Conservation (phyloP, 1,284 basidiomycete species). For the Trichosporon sp. region DNA sequence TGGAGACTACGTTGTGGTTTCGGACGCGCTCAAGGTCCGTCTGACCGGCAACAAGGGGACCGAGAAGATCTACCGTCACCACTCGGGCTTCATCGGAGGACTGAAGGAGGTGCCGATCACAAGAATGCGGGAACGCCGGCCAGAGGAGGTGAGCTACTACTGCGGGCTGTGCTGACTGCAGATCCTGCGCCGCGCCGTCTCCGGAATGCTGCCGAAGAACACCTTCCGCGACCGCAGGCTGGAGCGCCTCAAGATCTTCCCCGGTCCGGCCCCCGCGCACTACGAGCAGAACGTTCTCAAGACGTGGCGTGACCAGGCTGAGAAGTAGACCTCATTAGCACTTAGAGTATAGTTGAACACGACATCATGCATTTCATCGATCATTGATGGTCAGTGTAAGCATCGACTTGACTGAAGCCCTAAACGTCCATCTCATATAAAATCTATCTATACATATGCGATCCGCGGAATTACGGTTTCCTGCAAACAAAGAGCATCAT, state of each 20-base stretch:
- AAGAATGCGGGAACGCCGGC: slow-evolving; percentile 74
- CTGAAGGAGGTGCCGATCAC: slow-evolving; percentile 83
- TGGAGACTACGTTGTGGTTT: slow-evolving; percentile 97
- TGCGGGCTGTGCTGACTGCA: slow-evolving; percentile 41
- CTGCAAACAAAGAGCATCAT: slow-evolving; percentile 44
- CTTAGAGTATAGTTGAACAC: not conserved
- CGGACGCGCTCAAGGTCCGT: slow-evolving; percentile 76
- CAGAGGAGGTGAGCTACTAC: slow-evolving; percentile 74
- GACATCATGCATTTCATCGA: slow-evolving; percentile 11
- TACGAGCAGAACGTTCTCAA: slow-evolving; percentile 33
- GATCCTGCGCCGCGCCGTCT: slow-evolving; percentile 92
- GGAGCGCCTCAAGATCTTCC: slow-evolving; percentile 79
- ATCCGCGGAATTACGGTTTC: slow-evolving; percentile 25
- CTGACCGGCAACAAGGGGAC: slow-evolving; percentile 87
- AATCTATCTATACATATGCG: not conserved
- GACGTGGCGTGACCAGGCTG: slow-evolving; percentile 34
- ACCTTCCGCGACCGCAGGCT: slow-evolving; percentile 79
- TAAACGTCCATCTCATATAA: not conserved
- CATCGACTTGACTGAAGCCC: not conserved
- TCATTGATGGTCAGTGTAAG: not conserved
- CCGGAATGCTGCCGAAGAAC: slow-evolving; percentile 96
- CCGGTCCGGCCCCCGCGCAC: slow-evolving; percentile 51
- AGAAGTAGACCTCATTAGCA: not conserved
- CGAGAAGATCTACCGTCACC: slow-evolving; percentile 82
- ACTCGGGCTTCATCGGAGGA: slow-evolving; percentile 91